Conservation (phyloP, 257 asterid genomes). For the Scutellaria barbata region DNA sequence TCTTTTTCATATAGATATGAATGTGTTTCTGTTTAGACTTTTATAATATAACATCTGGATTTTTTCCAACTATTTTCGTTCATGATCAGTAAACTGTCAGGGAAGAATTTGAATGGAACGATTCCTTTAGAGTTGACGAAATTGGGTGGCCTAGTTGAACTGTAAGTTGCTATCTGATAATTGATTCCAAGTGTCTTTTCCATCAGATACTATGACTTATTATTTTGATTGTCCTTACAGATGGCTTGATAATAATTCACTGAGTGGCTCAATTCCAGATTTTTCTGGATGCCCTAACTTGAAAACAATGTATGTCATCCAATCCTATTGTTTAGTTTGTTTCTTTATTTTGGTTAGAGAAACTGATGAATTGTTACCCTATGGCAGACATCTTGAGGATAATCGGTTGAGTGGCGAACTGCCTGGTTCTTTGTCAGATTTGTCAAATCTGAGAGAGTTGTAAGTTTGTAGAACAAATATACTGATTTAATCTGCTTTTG, state of each 20-base stretch:
- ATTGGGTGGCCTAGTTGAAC: constrained; percentile 63
- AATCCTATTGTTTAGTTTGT: background rate
- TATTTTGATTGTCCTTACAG: constrained; percentile 50
- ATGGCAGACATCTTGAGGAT: constrained; percentile 83
- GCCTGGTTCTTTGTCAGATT: constrained; percentile 67
- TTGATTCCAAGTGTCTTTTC: background rate
- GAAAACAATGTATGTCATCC: constrained; percentile 59
- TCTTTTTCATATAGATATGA: constrained; percentile 2
- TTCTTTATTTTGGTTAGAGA: constrained; percentile 20
- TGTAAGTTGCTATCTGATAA: constrained; percentile 55
- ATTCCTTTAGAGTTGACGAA: constrained; percentile 68
- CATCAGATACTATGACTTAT: constrained; percentile 20
- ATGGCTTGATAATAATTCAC: constrained; percentile 87
- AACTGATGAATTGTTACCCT: constrained; percentile 31
- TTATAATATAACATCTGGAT: background rate
- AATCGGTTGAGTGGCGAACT: constrained; percentile 77
- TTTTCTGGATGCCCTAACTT: constrained; percentile 86
- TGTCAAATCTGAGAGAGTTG: constrained; percentile 82
- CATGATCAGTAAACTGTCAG: constrained; percentile 71
- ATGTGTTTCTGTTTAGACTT: constrained; percentile 6
- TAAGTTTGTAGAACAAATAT: constrained; percentile 53
- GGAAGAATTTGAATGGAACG: constrained; percentile 66
- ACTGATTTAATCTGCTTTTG: background rate
- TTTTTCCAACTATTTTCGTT: constrained; percentile 23
- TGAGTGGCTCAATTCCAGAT: constrained; percentile 90